Evolutionary conservation across 345 rosid genomes (phyloP).

Genomic region (Pugionium cornutum): DNA sequence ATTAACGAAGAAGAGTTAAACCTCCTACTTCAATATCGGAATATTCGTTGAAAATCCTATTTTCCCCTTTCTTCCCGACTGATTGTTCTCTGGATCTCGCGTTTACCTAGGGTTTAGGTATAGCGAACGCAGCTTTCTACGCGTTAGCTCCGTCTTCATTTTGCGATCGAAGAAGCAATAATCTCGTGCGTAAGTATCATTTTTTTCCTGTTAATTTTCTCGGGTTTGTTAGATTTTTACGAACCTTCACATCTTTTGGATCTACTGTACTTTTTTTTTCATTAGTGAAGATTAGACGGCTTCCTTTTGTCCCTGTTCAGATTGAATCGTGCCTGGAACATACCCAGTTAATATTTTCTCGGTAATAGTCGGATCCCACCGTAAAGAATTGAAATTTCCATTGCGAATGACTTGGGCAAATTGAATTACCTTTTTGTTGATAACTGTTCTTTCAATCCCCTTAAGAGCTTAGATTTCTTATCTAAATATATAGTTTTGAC

Average conservation of each 20-base stretch:
- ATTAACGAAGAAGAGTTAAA: not conserved
- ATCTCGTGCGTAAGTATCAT: conserved; percentile 20
- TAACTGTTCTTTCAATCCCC: conserved; percentile 3
- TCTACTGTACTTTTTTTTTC: conserved; percentile 1
- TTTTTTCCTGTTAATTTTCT: not conserved
- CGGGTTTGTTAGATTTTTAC: conserved; percentile 12
- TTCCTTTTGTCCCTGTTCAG: not conserved
- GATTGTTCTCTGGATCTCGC: conserved; percentile 1
- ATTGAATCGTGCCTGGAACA: not conserved
- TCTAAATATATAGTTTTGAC: not conserved
- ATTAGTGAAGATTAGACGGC: not conserved
- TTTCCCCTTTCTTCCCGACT: not conserved
- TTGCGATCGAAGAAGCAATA: conserved; percentile 16
- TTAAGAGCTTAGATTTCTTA: conserved; percentile 16
- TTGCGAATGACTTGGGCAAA: not conserved
- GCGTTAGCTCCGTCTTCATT: conserved; percentile 26
- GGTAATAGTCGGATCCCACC: not conserved
- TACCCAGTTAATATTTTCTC: not conserved
- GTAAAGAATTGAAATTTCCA: conserved; percentile 6
- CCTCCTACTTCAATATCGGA: not conserved
- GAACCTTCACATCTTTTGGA: conserved; percentile 20
- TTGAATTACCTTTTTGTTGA: not conserved
- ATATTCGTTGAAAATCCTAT: conserved; percentile 18
- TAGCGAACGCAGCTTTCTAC: conserved; percentile 28
- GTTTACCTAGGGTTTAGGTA: conserved; percentile 28